A percentile compares a stretch with the other conserved stretches of the same genome.
Conservation (phyloP, 2,329 filamentous ascomycete genomes). For the Aspergillus persii region DNA sequence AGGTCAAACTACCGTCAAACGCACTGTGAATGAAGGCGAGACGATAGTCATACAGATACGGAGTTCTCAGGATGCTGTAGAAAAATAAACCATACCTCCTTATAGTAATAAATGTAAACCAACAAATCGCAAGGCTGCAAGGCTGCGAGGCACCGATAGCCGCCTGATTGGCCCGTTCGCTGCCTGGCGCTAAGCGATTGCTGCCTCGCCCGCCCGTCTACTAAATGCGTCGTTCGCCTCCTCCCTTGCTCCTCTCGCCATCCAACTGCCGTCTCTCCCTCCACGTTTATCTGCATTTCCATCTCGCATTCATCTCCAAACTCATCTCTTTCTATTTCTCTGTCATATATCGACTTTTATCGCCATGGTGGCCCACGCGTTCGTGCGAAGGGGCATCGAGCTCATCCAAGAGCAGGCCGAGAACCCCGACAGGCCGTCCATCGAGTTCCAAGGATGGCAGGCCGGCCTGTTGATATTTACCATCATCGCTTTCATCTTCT, state of each 20-base stretch:
- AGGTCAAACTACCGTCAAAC: too few relatives aligned
- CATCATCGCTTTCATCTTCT: slow-evolving; percentile 20
- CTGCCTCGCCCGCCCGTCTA: slow-evolving; percentile 5
- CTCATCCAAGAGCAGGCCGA: slow-evolving; percentile 19
- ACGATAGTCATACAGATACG: background rate
- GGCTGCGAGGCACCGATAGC: too few relatives aligned
- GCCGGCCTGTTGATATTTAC: slow-evolving; percentile 30
- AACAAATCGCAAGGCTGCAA: too few relatives aligned
- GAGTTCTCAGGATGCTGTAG: too few relatives aligned
- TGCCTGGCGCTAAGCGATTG: slow-evolving; percentile 11
- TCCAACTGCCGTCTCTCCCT: slow-evolving; percentile 7
- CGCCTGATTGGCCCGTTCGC: background rate
- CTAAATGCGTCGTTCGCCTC: background rate
- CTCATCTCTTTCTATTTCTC: background rate
- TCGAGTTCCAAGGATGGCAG: slow-evolving; percentile 25
- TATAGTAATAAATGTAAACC: too few relatives aligned
- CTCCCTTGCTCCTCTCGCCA: background rate
- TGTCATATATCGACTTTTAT: background rate
- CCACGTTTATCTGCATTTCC: background rate
- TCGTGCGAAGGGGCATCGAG: slow-evolving; percentile 40
- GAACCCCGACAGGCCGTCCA: slow-evolving; percentile 4
- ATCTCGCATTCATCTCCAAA: background rate
- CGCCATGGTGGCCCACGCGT: slow-evolving; percentile 28
- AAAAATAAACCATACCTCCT: too few relatives aligned
- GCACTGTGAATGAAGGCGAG: too few relatives aligned